These are phyloP conservation scores for Penicillium canescens DNA, from an alignment of 495 filamentous ascomycete species.

Conservation along the genomic window DNA sequence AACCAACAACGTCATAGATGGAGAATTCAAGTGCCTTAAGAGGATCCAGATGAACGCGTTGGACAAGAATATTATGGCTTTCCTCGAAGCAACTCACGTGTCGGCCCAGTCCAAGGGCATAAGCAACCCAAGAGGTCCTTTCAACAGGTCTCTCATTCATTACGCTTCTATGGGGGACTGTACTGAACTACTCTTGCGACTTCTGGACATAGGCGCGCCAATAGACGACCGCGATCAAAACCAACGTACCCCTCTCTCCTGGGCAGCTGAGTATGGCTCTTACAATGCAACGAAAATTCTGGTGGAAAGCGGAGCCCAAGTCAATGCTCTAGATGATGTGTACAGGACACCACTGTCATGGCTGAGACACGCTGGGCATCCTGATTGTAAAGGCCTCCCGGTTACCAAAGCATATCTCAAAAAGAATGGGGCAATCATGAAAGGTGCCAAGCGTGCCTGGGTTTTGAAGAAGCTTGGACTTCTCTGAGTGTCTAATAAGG, in stretches of 20 bases:
- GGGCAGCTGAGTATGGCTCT: slow-evolving; percentile 5
- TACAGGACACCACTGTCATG: slow-evolving; percentile 5
- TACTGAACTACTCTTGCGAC: slow-evolving; percentile 4
- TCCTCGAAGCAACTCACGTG: too few relatives aligned
- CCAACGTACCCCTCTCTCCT: slow-evolving; percentile 10
- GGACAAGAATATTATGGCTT: neutral
- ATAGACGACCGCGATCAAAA: slow-evolving; percentile 8
- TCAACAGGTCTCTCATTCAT: slow-evolving; percentile 6
- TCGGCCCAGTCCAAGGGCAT: neutral
- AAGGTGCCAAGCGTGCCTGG: slow-evolving; percentile 1
- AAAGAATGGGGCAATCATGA: neutral
- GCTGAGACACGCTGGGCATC: neutral
- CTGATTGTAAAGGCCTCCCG: neutral
- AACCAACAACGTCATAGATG: neutral
- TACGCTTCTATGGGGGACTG: slow-evolving; percentile 11
- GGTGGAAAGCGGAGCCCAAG: slow-evolving; percentile 5
- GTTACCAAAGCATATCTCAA: neutral
- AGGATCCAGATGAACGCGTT: neutral
- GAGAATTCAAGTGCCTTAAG: neutral
- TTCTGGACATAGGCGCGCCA: neutral
- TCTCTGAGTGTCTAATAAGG: neutral
- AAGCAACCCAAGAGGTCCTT: neutral
- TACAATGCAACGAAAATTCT: slow-evolving; percentile 1
- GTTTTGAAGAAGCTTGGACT: neutral
- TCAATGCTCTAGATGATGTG: slow-evolving; percentile 8